Conservation (phyloP, 2,329 filamentous ascomycete genomes). For the Paraphoma sp. region DNA sequence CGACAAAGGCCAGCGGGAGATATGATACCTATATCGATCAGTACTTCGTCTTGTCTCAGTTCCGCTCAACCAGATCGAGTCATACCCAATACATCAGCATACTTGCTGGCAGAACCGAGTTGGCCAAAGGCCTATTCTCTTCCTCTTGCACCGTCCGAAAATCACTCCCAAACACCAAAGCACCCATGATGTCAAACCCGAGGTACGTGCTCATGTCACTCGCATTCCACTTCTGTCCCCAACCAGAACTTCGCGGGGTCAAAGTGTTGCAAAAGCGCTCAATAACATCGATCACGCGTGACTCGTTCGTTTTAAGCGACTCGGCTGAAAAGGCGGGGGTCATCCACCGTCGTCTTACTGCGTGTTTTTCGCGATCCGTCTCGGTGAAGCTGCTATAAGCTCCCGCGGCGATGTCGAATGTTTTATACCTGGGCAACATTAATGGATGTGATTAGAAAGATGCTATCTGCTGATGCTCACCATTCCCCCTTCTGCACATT, state of each 20-base stretch:
- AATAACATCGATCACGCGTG: constrained; percentile 45
- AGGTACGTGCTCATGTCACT: constrained; percentile 47
- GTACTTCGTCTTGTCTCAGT: not conserved
- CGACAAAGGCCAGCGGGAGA: constrained; percentile 20
- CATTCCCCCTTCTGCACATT: constrained; percentile 55
- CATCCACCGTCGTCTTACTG: constrained; percentile 50
- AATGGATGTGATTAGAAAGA: no score
- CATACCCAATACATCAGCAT: constrained; percentile 33
- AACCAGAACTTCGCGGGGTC: constrained; percentile 27
- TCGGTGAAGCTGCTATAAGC: constrained; percentile 49
- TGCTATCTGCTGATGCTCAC: no score
- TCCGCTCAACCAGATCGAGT: not conserved
- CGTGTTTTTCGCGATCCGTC: constrained; percentile 50
- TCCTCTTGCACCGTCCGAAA: constrained; percentile 44
- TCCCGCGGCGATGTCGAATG: constrained; percentile 49
- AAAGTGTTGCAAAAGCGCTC: constrained; percentile 41
- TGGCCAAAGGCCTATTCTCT: constrained; percentile 34
- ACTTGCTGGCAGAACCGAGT: constrained; percentile 24
- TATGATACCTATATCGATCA: constrained; percentile 17
- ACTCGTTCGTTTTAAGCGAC: constrained; percentile 49
- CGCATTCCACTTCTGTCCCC: constrained; percentile 50
- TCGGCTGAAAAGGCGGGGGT: constrained; percentile 50
- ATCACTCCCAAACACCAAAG: constrained; percentile 46
- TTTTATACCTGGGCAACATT: constrained; percentile 40
- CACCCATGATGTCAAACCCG: constrained; percentile 57